Conservation (phyloP, 257 asterid genomes). For the Nyctanthes arbortristis region DNA sequence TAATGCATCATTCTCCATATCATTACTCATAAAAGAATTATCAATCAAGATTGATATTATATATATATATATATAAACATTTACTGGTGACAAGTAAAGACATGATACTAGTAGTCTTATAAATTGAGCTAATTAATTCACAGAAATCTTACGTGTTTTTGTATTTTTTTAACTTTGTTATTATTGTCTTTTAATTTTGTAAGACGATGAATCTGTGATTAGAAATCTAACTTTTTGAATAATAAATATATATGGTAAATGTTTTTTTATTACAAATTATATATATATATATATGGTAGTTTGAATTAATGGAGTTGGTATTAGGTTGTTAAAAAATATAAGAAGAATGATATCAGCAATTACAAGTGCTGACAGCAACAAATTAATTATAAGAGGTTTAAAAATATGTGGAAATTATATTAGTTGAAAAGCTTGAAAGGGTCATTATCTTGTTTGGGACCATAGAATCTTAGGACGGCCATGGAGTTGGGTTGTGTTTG, state of each 20-base stretch:
- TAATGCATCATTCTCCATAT: neutral
- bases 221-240: conserved; percentile 6
- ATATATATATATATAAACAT: too few species aligned
- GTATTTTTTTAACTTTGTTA: too few species aligned
- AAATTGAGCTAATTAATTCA: too few species aligned
- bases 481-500: conserved; percentile 55
- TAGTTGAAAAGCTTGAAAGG: neutral
- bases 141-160: too few species aligned
- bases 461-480: conserved; percentile 80
- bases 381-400: neutral
- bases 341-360: conserved; percentile 42
- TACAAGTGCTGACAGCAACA: conserved; percentile 16
- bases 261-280: too few species aligned
- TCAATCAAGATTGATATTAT: conserved; percentile 24
- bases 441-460: conserved; percentile 61
- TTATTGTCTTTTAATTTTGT: neutral
- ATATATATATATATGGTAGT: conserved; percentile 10
- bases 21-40: neutral
- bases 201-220: conserved; percentile 9
- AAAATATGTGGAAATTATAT: neutral
- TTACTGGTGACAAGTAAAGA: too few species aligned
- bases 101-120: too few species aligned
- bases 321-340: conserved; percentile 40
- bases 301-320: conserved; percentile 61
- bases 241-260: conserved; percentile 23